Evolutionary conservation across 1,284 basidiomycete species (phyloP).

Genomic region (Farysia itapuensis): DNA sequence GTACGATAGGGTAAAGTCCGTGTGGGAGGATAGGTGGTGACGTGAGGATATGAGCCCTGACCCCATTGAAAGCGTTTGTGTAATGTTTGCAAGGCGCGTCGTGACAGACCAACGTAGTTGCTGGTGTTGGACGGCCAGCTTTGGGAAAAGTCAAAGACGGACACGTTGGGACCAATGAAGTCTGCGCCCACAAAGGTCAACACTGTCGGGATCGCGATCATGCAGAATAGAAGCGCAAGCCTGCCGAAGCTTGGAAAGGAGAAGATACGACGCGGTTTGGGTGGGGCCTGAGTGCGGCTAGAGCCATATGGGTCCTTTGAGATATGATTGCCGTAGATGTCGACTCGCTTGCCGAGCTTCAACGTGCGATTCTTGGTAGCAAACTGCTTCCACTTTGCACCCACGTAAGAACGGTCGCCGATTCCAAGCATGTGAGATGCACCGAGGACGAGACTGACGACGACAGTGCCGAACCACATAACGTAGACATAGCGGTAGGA

Average conservation of each 20-base stretch:
- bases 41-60: slow-evolving; percentile 37
- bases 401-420: slow-evolving; percentile 46
- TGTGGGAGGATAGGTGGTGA: slow-evolving; percentile 60
- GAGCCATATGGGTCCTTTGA: slow-evolving; percentile 18
- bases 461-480: slow-evolving; percentile 59
- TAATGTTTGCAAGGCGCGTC: slow-evolving; percentile 9
- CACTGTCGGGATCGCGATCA: slow-evolving; percentile 44
- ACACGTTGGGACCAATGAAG: slow-evolving; percentile 69
- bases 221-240: slow-evolving; percentile 41
- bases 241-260: slow-evolving; percentile 46
- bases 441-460: slow-evolving; percentile 51
- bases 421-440: slow-evolving; percentile 53
- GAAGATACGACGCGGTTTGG: slow-evolving; percentile 28
- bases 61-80: slow-evolving; percentile 48
- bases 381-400: slow-evolving; percentile 51
- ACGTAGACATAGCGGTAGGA: slow-evolving; percentile 62
- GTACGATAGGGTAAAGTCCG: slow-evolving; percentile 71
- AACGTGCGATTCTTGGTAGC: slow-evolving; percentile 46
- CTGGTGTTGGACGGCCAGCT: slow-evolving; percentile 34
- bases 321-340: slow-evolving; percentile 22
- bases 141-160: slow-evolving; percentile 47
- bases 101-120: slow-evolving; percentile 19
- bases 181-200: slow-evolving; percentile 69
- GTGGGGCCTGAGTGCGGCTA: slow-evolving; percentile 13
- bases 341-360: slow-evolving; percentile 33